Evolutionary conservation across 2,329 filamentous ascomycete genomes (phyloP), one percentile per base, ranked within the genome.

Genomic region (Neofusicoccum ribis): DNA sequence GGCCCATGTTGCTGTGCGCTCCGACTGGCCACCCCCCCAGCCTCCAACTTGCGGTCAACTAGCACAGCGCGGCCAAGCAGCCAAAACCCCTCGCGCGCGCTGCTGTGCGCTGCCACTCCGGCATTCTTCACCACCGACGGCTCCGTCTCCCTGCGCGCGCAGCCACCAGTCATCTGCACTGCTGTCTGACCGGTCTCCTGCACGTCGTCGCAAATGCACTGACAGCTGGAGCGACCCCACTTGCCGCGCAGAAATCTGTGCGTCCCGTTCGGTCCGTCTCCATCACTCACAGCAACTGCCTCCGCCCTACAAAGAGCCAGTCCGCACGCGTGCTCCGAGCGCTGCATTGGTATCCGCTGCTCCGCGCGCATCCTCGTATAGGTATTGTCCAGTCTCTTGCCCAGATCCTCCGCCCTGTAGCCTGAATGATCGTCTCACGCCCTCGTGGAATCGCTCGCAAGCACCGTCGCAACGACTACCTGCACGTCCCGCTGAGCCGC

Each of bases 161-260:
- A 6, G 37, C 52, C n/a, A 44, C 50, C 50, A 37, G 31, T 52
- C 34, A 52, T 31, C 50, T 15, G 50, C 27, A 2, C 5, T 31
- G 50, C 50, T 20, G 31, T 44, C 41, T 59, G 54, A 59, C 54
- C 54, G 54, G 54, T 44, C 41, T 39, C 39, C 43, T 59, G 54
- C 54, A 59, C 39, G 54, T 59, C 54, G 54, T 44, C 41, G 56
- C 50, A 37, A 43, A 58, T 58, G 52, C 52, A 60, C 41, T 60
- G 56, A 60, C 56, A 60, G 41, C 54, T 39, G 50, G 41, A 59
- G 27, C 54, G 23, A 15, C 54, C 54, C 54, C 54, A 59, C 58
- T 47, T 61, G 43, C 58, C 58, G 58, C 59, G 46, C 59, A 62
- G 56, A 50, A 60, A 62, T 49, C 59, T 62, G 59, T 62, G 59